Evolutionary conservation across 805 yeast species (phyloP), one percentile per base, ranked within the genome.

Genomic region (Kazachstania bromeliacearum): DNA sequence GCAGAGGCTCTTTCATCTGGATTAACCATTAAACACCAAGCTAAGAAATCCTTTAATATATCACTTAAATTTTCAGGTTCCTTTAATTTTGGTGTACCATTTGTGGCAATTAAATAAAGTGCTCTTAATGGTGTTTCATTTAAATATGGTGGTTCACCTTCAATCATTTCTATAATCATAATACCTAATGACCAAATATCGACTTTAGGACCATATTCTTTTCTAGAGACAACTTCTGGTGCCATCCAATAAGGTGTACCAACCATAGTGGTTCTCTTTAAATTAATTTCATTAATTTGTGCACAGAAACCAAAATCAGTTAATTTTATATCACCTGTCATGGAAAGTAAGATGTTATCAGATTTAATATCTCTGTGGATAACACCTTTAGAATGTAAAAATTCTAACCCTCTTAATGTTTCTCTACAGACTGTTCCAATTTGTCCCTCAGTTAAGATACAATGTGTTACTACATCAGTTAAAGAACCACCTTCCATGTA

Each of bases 221-320:
- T 88, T 48, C 92, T 76, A 15, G 88, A 77, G 19, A 92, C 96
- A 37, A 92, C 96, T 59, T 92, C 99, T 1, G 99, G 99, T 0
- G 99, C 99, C 99, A 92, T 92, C 99, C 99, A 92, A 59, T 92
- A 92, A 12, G 99, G 98, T 0, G 99, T 92, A 12, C 99, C 99
- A 14, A 92, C 98, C 95, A 92, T 85, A 3, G 99, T 92, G 4
- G 95, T 88, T 57, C 99, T 77, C 60, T 89, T 88, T 37, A 82
- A 67, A 45, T 82, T 81, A 36, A 73, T 73, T 45, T 81, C 94
- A 25, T 81, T 83, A 41, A 83, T 70, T 60, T 88, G 94, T 0
- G 98, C 99, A 63, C 98, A 92, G 64, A 89, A 92, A 0, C 95
- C 95, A 57, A 85, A 85, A 63, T 92, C 99, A 0, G 98, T 92